phyloP scores from a whole-genome alignment of 345 rosid species.

The Citrus sinensis region DVS_A1.0 CM039163.1:6378501-6379000 shows the following conservation, averaged over 20 bases:
- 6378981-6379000: not conserved
- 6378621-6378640: no score
- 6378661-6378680: no score
- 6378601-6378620: no score
- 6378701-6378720: not conserved
- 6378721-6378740: not conserved
- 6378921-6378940: not conserved
- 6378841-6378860: not conserved
- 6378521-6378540: no score
- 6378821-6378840: not conserved
- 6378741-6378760: not conserved
- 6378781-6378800: not conserved
- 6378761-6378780: not conserved
- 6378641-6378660: accelerated
- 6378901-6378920: not conserved
- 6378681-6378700: no score
- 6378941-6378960: not conserved
- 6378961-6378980: not conserved
- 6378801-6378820: constrained; percentile 9
- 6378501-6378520: no score
- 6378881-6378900: not conserved
- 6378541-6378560: accelerated
- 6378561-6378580: accelerated
- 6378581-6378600: no score
- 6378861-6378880: not conserved